Base-by-base conservation (phyloP, 805 yeast species). In the Ogataea dorogensis region DNA sequence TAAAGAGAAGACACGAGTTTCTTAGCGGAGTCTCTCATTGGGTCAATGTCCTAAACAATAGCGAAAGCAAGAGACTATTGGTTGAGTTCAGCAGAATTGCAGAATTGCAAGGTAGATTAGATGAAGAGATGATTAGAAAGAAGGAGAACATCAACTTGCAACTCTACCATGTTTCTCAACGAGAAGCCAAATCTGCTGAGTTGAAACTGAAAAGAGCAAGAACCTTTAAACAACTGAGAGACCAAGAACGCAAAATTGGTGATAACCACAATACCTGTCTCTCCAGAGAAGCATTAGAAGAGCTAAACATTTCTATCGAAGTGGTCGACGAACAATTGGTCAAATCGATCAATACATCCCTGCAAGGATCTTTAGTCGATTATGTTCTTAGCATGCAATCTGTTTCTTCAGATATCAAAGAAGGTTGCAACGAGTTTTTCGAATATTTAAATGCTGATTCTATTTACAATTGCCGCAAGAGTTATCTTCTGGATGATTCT, bases 251-350 rank as follows among this genome's bases (percentile, higher is more conserved):
- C 25, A 69, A 66, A 43, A 56, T 49, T 41, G 81, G 80, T 3
- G 70, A 67, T 31, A 66, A 71, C 18, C 66, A 70, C 12, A 56
- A 54, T 6, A 65, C 75, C 0, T 55, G 67, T 11, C 51, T 74
- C 13, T 55, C 71, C 1, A 63, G 61, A 38, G 85, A 78, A 47
- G 63, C 65, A 34, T 51, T 77, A 21, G 83, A 77, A 50, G 77
- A 73, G 43, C 57, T 70, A 37, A 64, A 65, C 27, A 65, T 70
- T 42, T 68, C 75, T 23, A 61, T 73, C n/a, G 74, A 67, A 36
- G 71, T 77, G 15, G 73, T 74, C 5, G 72, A 72, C 40, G 70
- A 65, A 19, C 83, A 78, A 49, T 63, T 68, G 31, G 58, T 64
- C 7, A 63, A 75, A 29, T 63, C 77, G 0, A 68, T 78, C 15